phyloP scores from a whole-genome alignment of 2,329 filamentous ascomycete genomes.

The Colletotrichum brevisporum region DNA sequence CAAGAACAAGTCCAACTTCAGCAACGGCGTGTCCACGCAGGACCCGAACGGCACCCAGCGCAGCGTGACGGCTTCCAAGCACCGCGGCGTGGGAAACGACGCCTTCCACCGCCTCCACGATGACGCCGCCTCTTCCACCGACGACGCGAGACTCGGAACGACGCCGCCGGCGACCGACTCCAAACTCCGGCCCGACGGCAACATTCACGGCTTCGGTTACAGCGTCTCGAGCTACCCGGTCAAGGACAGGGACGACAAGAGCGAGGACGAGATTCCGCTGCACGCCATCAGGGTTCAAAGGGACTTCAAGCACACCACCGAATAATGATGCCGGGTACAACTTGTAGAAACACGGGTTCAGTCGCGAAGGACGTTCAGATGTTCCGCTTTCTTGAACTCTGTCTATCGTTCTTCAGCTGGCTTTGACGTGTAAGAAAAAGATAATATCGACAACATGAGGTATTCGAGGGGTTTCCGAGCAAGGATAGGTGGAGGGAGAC shows the following conservation, averaged over 20 bases:
- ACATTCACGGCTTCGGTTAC: slow-evolving; percentile 47
- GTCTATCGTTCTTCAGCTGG: background rate
- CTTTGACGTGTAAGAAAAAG: too few species aligned
- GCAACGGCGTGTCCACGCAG: slow-evolving; percentile 37
- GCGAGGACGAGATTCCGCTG: slow-evolving; percentile 55
- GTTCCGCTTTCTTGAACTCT: background rate
- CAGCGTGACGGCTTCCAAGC: slow-evolving; percentile 24
- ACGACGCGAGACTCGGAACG: slow-evolving; percentile 30
- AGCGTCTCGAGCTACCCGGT: slow-evolving; percentile 50
- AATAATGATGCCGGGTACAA: background rate
- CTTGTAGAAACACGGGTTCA: too few species aligned
- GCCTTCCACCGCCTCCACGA: slow-evolving; percentile 52
- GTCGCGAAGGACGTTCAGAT: background rate
- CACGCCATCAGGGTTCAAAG: slow-evolving; percentile 56
- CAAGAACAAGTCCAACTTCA: slow-evolving; percentile 42
- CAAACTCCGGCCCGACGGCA: slow-evolving; percentile 49
- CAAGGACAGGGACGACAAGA: slow-evolving; percentile 45
- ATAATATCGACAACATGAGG: too few species aligned
- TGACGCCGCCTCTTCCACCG: slow-evolving; percentile 45
- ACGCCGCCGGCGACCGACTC: slow-evolving; percentile 39
- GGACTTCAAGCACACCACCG: slow-evolving; percentile 50
- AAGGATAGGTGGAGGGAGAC: too few species aligned
- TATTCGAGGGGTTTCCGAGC: too few species aligned
- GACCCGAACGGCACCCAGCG: slow-evolving; percentile 29
- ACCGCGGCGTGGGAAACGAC: slow-evolving; percentile 34